phyloP scores from a whole-genome alignment of 371 early-diverging fungal species.

The Zychaea mexicana region DNA sequence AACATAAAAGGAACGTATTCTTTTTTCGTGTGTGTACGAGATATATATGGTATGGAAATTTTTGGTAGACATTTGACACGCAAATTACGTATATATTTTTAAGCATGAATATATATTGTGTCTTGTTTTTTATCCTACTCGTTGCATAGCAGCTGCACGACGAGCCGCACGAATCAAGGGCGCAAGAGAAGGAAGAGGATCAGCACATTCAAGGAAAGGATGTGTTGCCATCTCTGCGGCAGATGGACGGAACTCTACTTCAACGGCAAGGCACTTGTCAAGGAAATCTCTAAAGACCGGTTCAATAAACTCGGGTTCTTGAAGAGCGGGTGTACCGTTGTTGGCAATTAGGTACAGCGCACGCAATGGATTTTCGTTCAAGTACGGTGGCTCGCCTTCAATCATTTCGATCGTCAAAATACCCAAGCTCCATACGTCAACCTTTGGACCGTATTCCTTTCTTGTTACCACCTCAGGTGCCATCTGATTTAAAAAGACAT shows the following conservation, averaged over 20 bases:
- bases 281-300: constrained; percentile 86
- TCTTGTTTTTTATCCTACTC: neutral
- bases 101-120: neutral
- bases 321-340: constrained; percentile 92
- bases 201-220: constrained; percentile 88
- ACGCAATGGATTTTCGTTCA: constrained; percentile 89
- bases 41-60: too few relatives aligned
- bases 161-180: constrained; percentile 73
- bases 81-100: too few relatives aligned
- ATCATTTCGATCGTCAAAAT: constrained; percentile 96
- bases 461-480: constrained; percentile 95
- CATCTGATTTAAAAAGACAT: constrained; percentile 60
- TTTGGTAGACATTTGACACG: too few relatives aligned
- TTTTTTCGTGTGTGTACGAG: too few relatives aligned
- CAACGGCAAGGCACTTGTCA: constrained; percentile 81
- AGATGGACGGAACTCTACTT: constrained; percentile 82
- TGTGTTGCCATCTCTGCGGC: constrained; percentile 84
- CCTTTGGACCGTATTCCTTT: constrained; percentile 92
- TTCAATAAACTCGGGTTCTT: constrained; percentile 86
- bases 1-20: too few relatives aligned
- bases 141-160: constrained; percentile 20
- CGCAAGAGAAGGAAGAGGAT: constrained; percentile 81
- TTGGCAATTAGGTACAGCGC: constrained; percentile 96
- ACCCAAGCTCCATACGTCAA: constrained; percentile 98
- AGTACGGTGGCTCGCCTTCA: constrained; percentile 94